Base-by-base conservation (phyloP, 192 early-diverging fungal genomes). In the Tieghemiomyces parasiticus region DNA sequence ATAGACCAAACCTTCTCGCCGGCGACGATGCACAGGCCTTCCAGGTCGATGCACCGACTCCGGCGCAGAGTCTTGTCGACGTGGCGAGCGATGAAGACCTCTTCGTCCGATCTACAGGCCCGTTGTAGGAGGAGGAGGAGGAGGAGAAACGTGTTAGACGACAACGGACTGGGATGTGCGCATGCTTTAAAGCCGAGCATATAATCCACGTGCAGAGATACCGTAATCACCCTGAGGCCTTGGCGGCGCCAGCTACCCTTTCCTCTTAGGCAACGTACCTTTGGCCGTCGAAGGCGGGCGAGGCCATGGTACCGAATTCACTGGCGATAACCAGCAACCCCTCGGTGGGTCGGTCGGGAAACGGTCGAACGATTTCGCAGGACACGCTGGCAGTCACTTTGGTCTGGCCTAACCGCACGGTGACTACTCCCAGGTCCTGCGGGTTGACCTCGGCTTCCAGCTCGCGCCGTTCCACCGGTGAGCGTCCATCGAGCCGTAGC, bases 1-100 rank as follows among this genome's bases (percentile, higher is more conserved):
- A 99, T 75, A 22, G 76, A 73, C 96, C 96, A 99, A 13, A 96
- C 89, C 74, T 96, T 93, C 67, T 93, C 87, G 28, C 92, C 92
- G 14, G 93, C 86, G 59, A 97, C 68, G 56, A 99, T 95, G 63
- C 96, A 99, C 56, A 99, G 69, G 38, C 92, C 92, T 68, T 99
- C 96, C 6, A 91, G 88, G 69, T 99, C 96, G 60, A 99, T 74
- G 22, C 93, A 93, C 34, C 89, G 75, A 58, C 81, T 83, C 61
- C 83, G 75, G 60, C 81, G 76, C 67, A 99, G 69, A 1, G 90
- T 81, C 60, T 89, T 91, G 61, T 99, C 96, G 33, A 99, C 70
- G 64, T 92, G 73, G 24, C 93, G 82, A 35, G 78, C 82, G 24
- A 97, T 74, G 24, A 87, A 69, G 1, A 97, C 82, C 63, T 97